Evolutionary conservation across 2,329 filamentous ascomycete species (phyloP).

Genomic region (Didymella exigua): DNA sequence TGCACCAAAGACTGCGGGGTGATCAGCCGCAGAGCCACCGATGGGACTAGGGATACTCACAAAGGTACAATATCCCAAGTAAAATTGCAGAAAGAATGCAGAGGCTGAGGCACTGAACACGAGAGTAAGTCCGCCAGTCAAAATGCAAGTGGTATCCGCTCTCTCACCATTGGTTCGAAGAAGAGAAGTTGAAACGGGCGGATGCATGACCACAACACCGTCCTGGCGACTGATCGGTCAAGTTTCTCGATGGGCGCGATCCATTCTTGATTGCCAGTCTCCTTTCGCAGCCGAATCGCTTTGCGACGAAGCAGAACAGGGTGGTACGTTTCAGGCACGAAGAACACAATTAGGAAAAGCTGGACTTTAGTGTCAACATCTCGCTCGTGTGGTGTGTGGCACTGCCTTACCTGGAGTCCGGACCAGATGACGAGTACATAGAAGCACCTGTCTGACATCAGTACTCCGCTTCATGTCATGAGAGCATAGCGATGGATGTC

Average conservation of each 20-base stretch:
- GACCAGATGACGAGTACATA: conserved; percentile 86
- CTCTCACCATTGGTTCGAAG: conserved; percentile 75
- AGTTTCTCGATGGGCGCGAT: conserved; percentile 76
- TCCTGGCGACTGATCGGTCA: conserved; percentile 67
- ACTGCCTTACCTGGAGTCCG: conserved; percentile 49
- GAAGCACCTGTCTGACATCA: conserved; percentile 52
- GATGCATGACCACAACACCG: conserved; percentile 59
- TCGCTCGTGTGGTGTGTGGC: conserved; percentile 20
- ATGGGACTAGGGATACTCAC: conserved; percentile 49
- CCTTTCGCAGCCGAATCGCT: conserved; percentile 69
- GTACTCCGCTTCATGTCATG: conserved; percentile 26
- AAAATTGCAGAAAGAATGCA: conserved; percentile 83
- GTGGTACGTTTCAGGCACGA: conserved; percentile 88
- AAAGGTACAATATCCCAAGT: conserved; percentile 87
- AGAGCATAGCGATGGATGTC: not conserved
- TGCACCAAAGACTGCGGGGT: conserved; percentile 59
- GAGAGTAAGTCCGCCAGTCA: conserved; percentile 37
- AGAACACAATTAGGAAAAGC: conserved; percentile 66
- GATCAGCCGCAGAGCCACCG: conserved; percentile 70
- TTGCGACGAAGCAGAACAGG: conserved; percentile 74
- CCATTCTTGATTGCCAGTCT: conserved; percentile 79
- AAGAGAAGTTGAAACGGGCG: conserved; percentile 78
- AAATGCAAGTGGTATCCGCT: not conserved
- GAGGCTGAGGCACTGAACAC: conserved; percentile 67
- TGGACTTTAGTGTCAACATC: conserved; percentile 48